Evolutionary conservation across 148 eudicot genomes (phyloP).

Genomic region (Persicaria tinctoria): DNA sequence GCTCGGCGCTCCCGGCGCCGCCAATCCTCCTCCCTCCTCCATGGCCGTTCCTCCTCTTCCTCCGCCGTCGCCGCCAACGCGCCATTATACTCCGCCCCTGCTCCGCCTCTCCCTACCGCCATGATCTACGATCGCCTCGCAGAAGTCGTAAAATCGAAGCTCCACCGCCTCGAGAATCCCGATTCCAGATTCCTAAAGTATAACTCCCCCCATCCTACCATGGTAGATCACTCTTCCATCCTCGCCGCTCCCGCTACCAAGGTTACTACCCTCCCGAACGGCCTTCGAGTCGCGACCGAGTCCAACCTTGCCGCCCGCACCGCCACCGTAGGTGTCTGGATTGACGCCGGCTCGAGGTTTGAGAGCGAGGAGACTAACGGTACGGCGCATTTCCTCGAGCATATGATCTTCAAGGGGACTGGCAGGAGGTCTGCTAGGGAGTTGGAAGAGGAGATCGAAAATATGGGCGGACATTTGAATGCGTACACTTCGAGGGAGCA

Average conservation of each 20-base stretch:
- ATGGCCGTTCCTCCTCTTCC: conserved; percentile 7
- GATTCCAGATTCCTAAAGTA: conserved; percentile 49
- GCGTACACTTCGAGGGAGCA: conserved; percentile 86
- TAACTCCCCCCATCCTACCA: conserved; percentile 65
- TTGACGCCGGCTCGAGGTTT: conserved; percentile 71
- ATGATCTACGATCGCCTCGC: conserved; percentile 76
- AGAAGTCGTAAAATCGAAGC: conserved; percentile 46
- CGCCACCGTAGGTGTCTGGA: conserved; percentile 91
- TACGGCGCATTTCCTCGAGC: conserved; percentile 74
- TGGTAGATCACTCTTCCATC: conserved; percentile 44
- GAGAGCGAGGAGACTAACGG: conserved; percentile 64
- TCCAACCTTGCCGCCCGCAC: conserved; percentile 43
- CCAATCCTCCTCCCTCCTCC: conserved; percentile 5
- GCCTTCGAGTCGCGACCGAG: conserved; percentile 72
- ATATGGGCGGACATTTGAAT: conserved; percentile 89
- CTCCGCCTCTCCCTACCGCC: conserved; percentile 39
- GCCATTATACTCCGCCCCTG: conserved; percentile 18
- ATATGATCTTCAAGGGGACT: conserved; percentile 79
- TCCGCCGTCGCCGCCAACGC: conserved; percentile 23
- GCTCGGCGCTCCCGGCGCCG: not conserved
- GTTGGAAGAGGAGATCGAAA: conserved; percentile 79
- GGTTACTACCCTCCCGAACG: conserved; percentile 58
- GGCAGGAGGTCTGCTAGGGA: conserved; percentile 36
- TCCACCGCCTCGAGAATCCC: conserved; percentile 38
- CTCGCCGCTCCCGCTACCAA: conserved; percentile 46